Evolutionary conservation across 2,329 filamentous ascomycete species (phyloP).

Genomic region (Neofusicoccum cordaticola): DNA sequence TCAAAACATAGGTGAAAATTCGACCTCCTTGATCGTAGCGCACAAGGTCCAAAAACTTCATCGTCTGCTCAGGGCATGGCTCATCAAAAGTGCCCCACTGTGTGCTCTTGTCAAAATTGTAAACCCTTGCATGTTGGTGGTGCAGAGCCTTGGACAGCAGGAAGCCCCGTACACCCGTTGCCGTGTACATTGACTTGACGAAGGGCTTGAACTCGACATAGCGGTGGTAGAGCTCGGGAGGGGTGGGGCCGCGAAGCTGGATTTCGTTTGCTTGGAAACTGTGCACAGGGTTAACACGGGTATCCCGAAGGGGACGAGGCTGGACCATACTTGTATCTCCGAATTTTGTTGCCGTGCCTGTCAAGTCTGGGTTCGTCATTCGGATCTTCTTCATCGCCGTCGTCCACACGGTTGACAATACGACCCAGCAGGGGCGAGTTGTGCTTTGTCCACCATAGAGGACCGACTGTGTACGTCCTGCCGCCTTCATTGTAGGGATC

Average conservation of each 20-base stretch:
- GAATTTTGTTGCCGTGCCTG: constrained; percentile 47
- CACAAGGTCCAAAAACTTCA: constrained; percentile 79
- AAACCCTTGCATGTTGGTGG: constrained; percentile 84
- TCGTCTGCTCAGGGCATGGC: constrained; percentile 67
- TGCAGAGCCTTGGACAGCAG: constrained; percentile 82
- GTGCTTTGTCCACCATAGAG: constrained; percentile 75
- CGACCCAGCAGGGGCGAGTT: constrained; percentile 86
- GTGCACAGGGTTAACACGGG: constrained; percentile 19
- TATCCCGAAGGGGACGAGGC: not conserved
- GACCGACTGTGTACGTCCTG: constrained; percentile 75
- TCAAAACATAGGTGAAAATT: constrained; percentile 89
- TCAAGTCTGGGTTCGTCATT: constrained; percentile 5
- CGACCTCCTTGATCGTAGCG: constrained; percentile 84
- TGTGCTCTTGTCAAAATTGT: constrained; percentile 80
- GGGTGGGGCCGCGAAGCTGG: constrained; percentile 80
- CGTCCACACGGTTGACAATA: constrained; percentile 64
- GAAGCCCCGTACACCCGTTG: constrained; percentile 71
- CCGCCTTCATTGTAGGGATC: constrained; percentile 59
- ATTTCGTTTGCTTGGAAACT: constrained; percentile 93
- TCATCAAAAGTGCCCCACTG: constrained; percentile 66
- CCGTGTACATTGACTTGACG: constrained; percentile 83
- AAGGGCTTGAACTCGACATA: constrained; percentile 92
- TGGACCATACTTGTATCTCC: constrained; percentile 70
- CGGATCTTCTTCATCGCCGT: constrained; percentile 37
- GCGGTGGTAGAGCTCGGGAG: constrained; percentile 77